phyloP scores from a whole-genome alignment of 768 basidiomycete genomes.

The Russula vinacea region DNA sequence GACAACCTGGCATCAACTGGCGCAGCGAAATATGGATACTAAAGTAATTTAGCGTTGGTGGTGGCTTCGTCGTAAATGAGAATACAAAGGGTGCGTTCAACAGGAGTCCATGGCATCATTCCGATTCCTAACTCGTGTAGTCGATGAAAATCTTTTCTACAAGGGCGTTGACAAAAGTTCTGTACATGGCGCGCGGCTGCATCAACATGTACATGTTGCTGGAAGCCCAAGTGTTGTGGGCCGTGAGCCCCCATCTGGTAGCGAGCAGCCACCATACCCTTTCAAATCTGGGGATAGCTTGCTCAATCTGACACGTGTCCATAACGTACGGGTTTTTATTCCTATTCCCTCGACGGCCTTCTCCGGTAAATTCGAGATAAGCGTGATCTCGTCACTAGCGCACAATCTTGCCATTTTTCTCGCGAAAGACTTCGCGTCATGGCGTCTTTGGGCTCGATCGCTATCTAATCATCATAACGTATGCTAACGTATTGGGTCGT shows the following conservation, averaged over 20 bases:
- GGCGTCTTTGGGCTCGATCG: not conserved
- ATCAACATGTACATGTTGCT: conserved; percentile 51
- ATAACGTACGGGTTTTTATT: conserved; percentile 60
- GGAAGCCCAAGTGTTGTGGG: not conserved
- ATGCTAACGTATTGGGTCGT: conserved; percentile 16
- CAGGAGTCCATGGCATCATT: not conserved
- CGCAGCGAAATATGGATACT: not conserved
- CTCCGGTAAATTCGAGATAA: not conserved
- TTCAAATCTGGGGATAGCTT: conserved; percentile 76
- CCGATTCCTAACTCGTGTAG: conserved; percentile 39
- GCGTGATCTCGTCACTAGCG: not conserved
- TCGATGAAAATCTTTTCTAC: conserved; percentile 93
- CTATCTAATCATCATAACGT: not conserved
- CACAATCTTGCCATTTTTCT: not conserved
- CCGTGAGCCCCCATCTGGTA: conserved; percentile 31
- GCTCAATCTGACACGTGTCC: conserved; percentile 67
- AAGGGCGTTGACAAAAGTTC: conserved; percentile 80
- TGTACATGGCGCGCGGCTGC: conserved; percentile 76
- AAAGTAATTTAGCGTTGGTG: conserved; percentile 60
- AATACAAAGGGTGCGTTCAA: conserved; percentile 70
- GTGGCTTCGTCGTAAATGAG: conserved; percentile 93
- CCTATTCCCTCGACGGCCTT: not conserved
- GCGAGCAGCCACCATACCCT: conserved; percentile 73
- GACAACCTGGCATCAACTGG: not conserved
- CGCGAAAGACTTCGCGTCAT: not conserved